Conservation (phyloP, 2,329 filamentous ascomycete genomes). For the Sclerotinia spermophila region DNA sequence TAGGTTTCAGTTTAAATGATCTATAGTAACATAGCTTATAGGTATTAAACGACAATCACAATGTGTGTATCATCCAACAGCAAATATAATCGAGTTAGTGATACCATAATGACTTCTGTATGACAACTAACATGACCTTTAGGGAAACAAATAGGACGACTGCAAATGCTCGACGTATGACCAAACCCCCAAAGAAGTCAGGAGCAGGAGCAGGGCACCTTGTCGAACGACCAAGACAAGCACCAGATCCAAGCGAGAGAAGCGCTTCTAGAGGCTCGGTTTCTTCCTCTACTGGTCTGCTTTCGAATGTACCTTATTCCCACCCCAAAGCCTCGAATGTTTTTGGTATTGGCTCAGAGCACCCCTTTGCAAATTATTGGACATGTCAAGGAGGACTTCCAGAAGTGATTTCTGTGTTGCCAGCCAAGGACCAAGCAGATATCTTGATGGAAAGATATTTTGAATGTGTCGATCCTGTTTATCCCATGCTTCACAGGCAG, state of each 20-base stretch:
- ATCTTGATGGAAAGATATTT: constrained; percentile 63
- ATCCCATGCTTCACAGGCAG: constrained; percentile 73
- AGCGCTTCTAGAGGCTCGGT: constrained; percentile 31
- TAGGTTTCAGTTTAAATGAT: constrained; percentile 9
- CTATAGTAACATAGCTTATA: constrained; percentile 36
- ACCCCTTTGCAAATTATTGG: constrained; percentile 83
- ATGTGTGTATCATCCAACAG: constrained; percentile 72
- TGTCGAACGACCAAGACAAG: constrained; percentile 29
- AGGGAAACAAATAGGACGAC: constrained; percentile 57
- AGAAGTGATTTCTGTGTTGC: constrained; percentile 72
- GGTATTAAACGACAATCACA: constrained; percentile 73
- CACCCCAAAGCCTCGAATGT: constrained; percentile 69
- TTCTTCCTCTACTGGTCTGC: constrained; percentile 51
- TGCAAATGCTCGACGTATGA: constrained; percentile 53
- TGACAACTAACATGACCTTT: constrained; percentile 7
- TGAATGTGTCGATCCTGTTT: constrained; percentile 73
- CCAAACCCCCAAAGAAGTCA: constrained; percentile 55
- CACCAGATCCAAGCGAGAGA: constrained; percentile 26
- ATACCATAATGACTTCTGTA: background rate
- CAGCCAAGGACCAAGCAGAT: constrained; percentile 72
- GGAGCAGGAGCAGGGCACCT: constrained; percentile 22
- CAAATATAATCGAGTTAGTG: constrained; percentile 70
- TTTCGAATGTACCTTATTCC: constrained; percentile 72
- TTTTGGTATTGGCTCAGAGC: constrained; percentile 75
- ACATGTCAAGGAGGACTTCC: constrained; percentile 71